These are phyloP conservation scores for Pterocarpus santalinus DNA, from an alignment of 306 rosid genomes.

Conservation along the genomic window DNA sequence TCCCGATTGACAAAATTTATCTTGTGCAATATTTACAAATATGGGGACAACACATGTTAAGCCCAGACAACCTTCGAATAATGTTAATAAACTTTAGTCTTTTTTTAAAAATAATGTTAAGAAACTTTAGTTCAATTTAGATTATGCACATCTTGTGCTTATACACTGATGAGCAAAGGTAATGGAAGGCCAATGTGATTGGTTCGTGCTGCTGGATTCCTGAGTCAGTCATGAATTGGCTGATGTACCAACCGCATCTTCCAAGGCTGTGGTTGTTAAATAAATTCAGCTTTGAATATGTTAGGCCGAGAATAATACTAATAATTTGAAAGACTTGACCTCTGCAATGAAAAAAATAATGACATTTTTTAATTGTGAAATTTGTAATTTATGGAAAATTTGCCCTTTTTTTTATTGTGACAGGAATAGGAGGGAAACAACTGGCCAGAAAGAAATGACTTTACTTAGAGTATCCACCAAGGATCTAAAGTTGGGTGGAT, in stretches of 20 bases:
- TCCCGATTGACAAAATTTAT: slow-evolving; percentile 45
- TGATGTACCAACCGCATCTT: slow-evolving; percentile 13
- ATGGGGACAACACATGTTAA: slow-evolving; percentile 24
- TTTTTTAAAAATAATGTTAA: background rate
- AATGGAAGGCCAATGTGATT: background rate
- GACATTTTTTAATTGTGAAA: background rate
- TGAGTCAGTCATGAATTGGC: slow-evolving; percentile 19
- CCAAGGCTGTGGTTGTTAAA: background rate
- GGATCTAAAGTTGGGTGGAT: slow-evolving; percentile 45
- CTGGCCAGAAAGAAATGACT: background rate
- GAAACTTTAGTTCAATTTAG: background rate
- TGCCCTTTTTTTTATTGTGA: background rate
- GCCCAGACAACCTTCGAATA: slow-evolving; percentile 24
- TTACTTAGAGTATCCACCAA: slow-evolving; percentile 13
- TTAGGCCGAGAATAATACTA: background rate
- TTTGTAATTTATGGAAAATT: background rate
- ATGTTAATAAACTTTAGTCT: background rate
- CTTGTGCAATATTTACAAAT: slow-evolving; percentile 41
- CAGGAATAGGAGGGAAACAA: background rate
- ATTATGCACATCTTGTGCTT: slow-evolving; percentile 3
- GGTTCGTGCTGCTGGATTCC: slow-evolving; percentile 35
- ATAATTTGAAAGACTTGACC: background rate
- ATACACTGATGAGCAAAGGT: background rate
- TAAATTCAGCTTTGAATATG: background rate
- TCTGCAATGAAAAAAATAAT: background rate